Percentiles rank a stretch among this genome's conserved stretches.
These are phyloP conservation scores for Anacardium occidentale DNA, from an alignment of 345 rosid species.

Conservation along the genomic window DNA sequence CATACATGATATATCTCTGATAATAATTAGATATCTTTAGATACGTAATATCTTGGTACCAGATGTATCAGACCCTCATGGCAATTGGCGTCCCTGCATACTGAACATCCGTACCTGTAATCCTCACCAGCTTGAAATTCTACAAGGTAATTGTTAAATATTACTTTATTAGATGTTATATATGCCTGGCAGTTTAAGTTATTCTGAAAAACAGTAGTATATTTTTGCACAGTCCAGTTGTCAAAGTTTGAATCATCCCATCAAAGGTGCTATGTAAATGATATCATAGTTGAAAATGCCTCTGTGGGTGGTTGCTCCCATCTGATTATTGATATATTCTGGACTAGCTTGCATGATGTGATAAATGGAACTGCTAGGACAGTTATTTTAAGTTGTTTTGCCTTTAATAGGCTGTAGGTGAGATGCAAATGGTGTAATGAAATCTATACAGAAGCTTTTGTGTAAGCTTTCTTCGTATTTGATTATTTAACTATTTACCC, in stretches of 20 bases:
- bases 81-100: slow-evolving; percentile 67
- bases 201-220: neutral
- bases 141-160: slow-evolving; percentile 53
- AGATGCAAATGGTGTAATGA: neutral
- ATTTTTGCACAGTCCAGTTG: neutral
- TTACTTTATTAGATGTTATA: neutral
- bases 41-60: slow-evolving; percentile 74
- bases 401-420: neutral
- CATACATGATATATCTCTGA: slow-evolving; percentile 16
- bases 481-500: slow-evolving; percentile 3
- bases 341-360: neutral
- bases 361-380: neutral
- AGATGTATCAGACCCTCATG: slow-evolving; percentile 46
- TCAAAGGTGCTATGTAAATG: neutral
- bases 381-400: neutral
- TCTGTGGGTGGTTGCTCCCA: neutral
- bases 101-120: slow-evolving; percentile 56
- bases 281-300: neutral
- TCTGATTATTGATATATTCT: neutral
- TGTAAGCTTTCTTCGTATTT: neutral
- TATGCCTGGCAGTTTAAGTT: slow-evolving; percentile 3
- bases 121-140: slow-evolving; percentile 48
- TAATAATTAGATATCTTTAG: slow-evolving; percentile 37
- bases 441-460: neutral
- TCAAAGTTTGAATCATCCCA: neutral